These are phyloP conservation scores for Naganishia sp. DNA, from an alignment of 1,284 basidiomycete genomes.

Conservation along the genomic window DNA sequence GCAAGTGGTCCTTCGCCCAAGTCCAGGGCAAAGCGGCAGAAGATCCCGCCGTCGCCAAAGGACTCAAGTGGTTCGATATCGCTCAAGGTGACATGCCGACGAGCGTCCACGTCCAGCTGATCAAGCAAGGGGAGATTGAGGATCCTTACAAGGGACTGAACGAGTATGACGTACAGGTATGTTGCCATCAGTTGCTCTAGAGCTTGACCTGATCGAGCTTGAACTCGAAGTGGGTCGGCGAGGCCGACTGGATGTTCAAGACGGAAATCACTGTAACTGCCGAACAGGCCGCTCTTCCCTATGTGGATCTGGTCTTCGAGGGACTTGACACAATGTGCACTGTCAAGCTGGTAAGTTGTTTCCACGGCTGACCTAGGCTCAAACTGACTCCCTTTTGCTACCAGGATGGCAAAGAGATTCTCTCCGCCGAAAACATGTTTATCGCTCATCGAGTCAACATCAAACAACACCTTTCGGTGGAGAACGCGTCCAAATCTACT, in stretches of 20 bases:
- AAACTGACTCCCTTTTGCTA: neutral
- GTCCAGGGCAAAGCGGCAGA: neutral
- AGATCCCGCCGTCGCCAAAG: neutral
- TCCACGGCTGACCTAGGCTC: too few species aligned
- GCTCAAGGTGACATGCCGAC: constrained; percentile 63
- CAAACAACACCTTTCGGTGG: constrained; percentile 53
- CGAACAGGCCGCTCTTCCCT: constrained; percentile 56
- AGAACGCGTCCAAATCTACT: neutral
- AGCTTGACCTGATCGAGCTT: constrained; percentile 1
- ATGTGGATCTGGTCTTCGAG: constrained; percentile 76
- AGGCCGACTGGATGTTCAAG: constrained; percentile 80
- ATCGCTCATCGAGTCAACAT: constrained; percentile 65
- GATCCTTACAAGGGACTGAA: constrained; percentile 75
- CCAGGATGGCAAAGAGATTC: constrained; percentile 69
- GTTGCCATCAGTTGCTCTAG: constrained; percentile 38
- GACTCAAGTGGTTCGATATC: constrained; percentile 29
- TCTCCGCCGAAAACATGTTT: constrained; percentile 77
- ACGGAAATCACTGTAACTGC: constrained; percentile 63
- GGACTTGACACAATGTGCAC: constrained; percentile 83
- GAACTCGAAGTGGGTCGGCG: constrained; percentile 65
- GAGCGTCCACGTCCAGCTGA: constrained; percentile 78
- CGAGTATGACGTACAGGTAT: constrained; percentile 84
- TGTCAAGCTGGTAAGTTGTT: constrained; percentile 63
- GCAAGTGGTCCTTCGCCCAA: constrained; percentile 33
- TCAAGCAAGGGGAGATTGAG: constrained; percentile 68